These are phyloP conservation scores for Microcos paniculata DNA, from an alignment of 345 rosid genomes.

Conservation along the genomic window DNA sequence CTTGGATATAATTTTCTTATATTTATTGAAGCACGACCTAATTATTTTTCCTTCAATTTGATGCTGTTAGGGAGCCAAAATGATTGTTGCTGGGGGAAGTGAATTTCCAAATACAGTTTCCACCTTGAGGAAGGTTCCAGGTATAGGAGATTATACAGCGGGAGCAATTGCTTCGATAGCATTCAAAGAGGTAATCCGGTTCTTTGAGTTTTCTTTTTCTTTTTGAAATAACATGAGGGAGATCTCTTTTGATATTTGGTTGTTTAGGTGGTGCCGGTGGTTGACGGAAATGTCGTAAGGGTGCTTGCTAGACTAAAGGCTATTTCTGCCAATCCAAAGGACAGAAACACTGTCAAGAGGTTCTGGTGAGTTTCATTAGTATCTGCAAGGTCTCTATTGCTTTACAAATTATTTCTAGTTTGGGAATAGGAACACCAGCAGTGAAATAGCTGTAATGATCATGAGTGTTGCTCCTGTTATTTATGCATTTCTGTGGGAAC, in stretches of 20 bases:
- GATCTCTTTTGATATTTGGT: conserved; percentile 10
- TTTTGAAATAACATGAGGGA: neutral
- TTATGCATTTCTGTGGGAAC: conserved; percentile 15
- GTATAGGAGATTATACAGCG: conserved; percentile 75
- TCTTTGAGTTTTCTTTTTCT: conserved; percentile 14
- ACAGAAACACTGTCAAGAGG: conserved; percentile 47
- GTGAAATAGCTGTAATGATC: neutral
- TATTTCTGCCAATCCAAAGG: conserved; percentile 84
- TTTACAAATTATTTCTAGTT: neutral
- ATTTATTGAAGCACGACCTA: neutral
- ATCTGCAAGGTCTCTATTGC: neutral
- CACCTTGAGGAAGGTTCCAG: conserved; percentile 54
- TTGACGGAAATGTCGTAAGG: conserved; percentile 74
- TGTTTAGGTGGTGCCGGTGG: conserved; percentile 63
- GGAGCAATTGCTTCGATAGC: conserved; percentile 81
- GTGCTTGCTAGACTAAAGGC: conserved; percentile 74
- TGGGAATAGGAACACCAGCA: neutral
- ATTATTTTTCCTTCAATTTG: neutral
- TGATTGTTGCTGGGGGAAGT: conserved; percentile 43
- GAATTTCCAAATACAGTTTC: conserved; percentile 55
- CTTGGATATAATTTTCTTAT: neutral
- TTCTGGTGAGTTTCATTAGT: conserved; percentile 58
- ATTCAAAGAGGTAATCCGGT: conserved; percentile 57
- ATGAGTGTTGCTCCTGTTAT: conserved; percentile 8
- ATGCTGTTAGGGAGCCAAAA: conserved; percentile 63